These are phyloP conservation scores for Diaporthe velutina DNA, from an alignment of 2,329 filamentous ascomycete genomes.

Conservation along the genomic window DNA sequence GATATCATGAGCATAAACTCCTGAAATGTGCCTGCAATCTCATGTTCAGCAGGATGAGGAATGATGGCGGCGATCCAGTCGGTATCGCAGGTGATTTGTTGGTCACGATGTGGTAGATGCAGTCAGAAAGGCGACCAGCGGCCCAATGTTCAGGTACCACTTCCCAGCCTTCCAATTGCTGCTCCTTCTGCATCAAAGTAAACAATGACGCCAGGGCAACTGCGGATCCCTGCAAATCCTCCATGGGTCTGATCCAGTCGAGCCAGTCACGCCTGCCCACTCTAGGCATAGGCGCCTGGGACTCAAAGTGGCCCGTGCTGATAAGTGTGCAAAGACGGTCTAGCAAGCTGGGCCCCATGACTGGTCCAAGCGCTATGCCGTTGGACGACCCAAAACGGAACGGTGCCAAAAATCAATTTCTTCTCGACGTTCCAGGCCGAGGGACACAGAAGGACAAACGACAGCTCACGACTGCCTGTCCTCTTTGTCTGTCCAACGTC, in stretches of 20 bases:
- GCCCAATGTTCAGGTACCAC: conserved; percentile 31
- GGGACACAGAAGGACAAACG: not conserved
- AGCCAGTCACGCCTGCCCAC: not conserved
- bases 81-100: not conserved
- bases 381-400: conserved; percentile 12
- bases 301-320: conserved; percentile 14
- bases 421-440: conserved; percentile 14
- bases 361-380: conserved; percentile 32
- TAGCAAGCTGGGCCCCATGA: not conserved
- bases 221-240: conserved; percentile 36
- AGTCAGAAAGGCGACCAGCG: not conserved
- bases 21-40: conserved; percentile 21
- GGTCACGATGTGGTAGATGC: conserved; percentile 18
- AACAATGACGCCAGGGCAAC: conserved; percentile 42
- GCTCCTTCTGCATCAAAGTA: conserved; percentile 39
- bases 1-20: conserved; percentile 20
- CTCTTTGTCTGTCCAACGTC: conserved; percentile 18
- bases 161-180: conserved; percentile 37
- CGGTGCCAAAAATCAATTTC: conserved; percentile 27
- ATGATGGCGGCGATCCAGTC: not conserved
- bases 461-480: conserved; percentile 8
- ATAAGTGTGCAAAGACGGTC: not conserved
- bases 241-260: not conserved
- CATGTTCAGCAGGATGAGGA: conserved; percentile 31
- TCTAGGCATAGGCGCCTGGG: not conserved